Conservation (phyloP, 805 yeast genomes). For the Kodamaea kaohsiungensis region DNA sequence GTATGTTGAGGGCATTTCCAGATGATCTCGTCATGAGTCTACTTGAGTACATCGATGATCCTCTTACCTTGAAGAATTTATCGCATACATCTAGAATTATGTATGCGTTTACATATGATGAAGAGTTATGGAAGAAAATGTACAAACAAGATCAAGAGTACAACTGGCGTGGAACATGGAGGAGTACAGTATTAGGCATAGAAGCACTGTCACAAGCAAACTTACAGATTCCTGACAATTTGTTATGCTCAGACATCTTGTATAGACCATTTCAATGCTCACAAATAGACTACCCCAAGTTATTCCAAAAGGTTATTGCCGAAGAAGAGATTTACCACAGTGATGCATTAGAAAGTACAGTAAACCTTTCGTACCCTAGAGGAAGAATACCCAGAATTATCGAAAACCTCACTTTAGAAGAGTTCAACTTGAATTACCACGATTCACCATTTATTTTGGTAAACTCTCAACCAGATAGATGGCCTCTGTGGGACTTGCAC, state of each 20-base stretch:
- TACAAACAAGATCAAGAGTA: conserved; percentile 32
- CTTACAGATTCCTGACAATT: conserved; percentile 46
- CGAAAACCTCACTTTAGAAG: conserved; percentile 46
- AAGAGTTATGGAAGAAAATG: conserved; percentile 76
- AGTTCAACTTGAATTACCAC: conserved; percentile 49
- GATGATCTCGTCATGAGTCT: conserved; percentile 67
- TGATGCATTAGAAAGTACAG: conserved; percentile 18
- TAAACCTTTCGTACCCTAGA: conserved; percentile 21
- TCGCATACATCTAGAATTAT: conserved; percentile 63
- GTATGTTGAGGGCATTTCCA: conserved; percentile 50
- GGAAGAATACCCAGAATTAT: conserved; percentile 55
- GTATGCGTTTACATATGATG: conserved; percentile 73
- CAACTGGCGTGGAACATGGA: conserved; percentile 82
- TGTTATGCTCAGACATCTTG: conserved; percentile 72
- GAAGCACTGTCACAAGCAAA: conserved; percentile 38
- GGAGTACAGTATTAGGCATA: conserved; percentile 51
- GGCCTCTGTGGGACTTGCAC: conserved; percentile 68
- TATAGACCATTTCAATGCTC: conserved; percentile 85
- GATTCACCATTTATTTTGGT: conserved; percentile 66
- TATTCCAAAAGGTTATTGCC: conserved; percentile 50
- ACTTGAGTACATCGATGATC: conserved; percentile 48
- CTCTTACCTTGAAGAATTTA: conserved; percentile 49
- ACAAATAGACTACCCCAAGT: conserved; percentile 56
- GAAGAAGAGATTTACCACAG: conserved; percentile 42
- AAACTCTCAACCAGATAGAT: conserved; percentile 33